Conservation (phyloP, 768 basidiomycete species). For the Termitomyces sp. region DNA sequence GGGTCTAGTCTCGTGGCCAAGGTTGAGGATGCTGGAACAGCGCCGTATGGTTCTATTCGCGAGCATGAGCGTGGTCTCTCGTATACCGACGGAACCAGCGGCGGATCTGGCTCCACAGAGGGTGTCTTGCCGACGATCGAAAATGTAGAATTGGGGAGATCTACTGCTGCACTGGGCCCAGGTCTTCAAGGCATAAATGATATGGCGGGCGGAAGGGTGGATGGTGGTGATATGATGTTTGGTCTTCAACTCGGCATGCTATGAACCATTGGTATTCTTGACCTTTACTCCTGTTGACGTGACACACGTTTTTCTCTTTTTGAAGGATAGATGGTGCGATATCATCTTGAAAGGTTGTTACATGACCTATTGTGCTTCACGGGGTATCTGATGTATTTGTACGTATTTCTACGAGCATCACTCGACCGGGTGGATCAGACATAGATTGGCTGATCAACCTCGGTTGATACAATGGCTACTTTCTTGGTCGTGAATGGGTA, state of each 20-base stretch:
- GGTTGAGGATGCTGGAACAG: background rate
- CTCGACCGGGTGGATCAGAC: background rate
- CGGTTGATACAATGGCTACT: too few species aligned
- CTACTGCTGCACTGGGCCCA: too few species aligned
- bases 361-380: background rate
- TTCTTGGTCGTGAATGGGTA: too few species aligned
- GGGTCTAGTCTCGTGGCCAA: background rate
- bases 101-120: background rate
- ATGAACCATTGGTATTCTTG: background rate
- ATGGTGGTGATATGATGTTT: background rate
- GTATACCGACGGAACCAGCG: background rate
- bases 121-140: background rate
- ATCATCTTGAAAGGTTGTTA: background rate
- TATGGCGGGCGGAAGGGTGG: background rate
- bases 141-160: slow-evolving; percentile 25
- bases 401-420: background rate
- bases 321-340: background rate
- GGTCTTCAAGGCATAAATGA: too few species aligned
- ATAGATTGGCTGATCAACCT: background rate
- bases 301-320: background rate
- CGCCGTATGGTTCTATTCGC: too few species aligned
- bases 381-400: background rate
- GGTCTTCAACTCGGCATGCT: background rate
- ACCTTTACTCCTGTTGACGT: background rate
- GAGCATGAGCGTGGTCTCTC: background rate